Base-by-base conservation (phyloP, 2,329 filamentous ascomycete genomes). In the Exophiala calicioides region DNA sequence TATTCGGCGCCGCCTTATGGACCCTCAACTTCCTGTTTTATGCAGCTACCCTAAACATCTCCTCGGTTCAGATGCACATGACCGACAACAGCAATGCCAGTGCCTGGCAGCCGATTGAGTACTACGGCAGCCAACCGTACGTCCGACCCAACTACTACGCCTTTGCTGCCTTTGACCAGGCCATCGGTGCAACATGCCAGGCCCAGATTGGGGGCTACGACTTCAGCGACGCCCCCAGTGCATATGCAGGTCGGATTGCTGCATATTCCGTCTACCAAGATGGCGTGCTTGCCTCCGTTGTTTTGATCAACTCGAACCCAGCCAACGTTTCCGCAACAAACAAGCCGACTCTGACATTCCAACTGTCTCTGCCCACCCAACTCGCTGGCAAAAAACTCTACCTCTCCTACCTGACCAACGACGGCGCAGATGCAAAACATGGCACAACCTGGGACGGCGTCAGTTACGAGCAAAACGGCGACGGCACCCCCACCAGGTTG, bases 1-100 rank as follows among this genome's bases (percentile, higher is more conserved):
- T 69, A 0, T 75, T 77, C 47, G 74, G 70, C 27, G 69, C 73
- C n/a, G 65, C 73, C 12, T 64, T 78, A 12, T 78, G 74, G 73
- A 71, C 71, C 7, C 65, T 77, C 39, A 77, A 78, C 62, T 77
- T 77, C 62, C 69, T 76, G 52, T 64, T 74, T 10, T 77, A 76
- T 59, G 63, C 69, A 3, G 72, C 75, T 5, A 68, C 68, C 4
- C 65, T 75, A 30, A 73, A 72, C 50, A 68, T 77, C 40, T 62
- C 66, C 0, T 70, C 70, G 6, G 72, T 77, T 2, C 67, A 75
- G 51, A 71, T 77, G 66, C 75, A 78, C 65, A 76, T 77, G 74
- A 77, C 74, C 7, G 73, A 75, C 60, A 75, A 75, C 60, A 75
- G 73, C 50, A 72, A 72, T 54, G 71, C 73, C 5, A 68, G 68